These are phyloP conservation scores for Cryptococcus maquisensis DNA, from an alignment of 1,284 basidiomycete species.

Conservation along the genomic window DNA sequence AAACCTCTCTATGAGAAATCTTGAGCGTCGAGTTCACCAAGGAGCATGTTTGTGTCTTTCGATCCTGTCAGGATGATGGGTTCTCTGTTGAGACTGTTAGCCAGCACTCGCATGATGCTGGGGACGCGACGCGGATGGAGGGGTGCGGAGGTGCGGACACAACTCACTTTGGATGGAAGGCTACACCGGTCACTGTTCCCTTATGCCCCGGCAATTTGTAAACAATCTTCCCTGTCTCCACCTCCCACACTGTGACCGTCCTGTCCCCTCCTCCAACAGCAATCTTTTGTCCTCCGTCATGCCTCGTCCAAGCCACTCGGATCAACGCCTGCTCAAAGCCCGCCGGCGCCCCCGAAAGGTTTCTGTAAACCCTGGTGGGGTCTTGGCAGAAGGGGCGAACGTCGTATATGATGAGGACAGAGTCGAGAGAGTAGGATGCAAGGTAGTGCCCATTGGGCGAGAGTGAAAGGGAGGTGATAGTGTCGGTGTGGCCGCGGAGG, in stretches of 20 bases:
- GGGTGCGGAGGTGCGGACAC: neutral
- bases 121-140: neutral
- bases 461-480: slow-evolving; percentile 73
- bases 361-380: slow-evolving; percentile 71
- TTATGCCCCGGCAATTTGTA: slow-evolving; percentile 94
- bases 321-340: slow-evolving; percentile 83
- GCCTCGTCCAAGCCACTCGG: slow-evolving; percentile 63
- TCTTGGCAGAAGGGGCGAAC: slow-evolving; percentile 83
- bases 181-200: slow-evolving; percentile 83
- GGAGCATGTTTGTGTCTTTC: slow-evolving; percentile 81
- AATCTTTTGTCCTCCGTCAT: slow-evolving; percentile 47
- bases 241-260: slow-evolving; percentile 84
- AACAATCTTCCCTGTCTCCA: slow-evolving; percentile 72
- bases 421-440: slow-evolving; percentile 82
- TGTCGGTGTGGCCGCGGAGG: slow-evolving; percentile 77
- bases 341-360: slow-evolving; percentile 75
- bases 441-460: slow-evolving; percentile 81
- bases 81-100: slow-evolving; percentile 56
- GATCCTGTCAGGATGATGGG: slow-evolving; percentile 84
- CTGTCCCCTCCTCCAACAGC: slow-evolving; percentile 53
- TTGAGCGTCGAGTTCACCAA: slow-evolving; percentile 73
- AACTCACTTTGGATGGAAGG: slow-evolving; percentile 61
- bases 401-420: slow-evolving; percentile 79
- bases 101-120: neutral
- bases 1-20: slow-evolving; percentile 32